These are phyloP conservation scores for Panaeolus cyanescens DNA, from an alignment of 768 basidiomycete genomes.

Conservation along the genomic window DNA sequence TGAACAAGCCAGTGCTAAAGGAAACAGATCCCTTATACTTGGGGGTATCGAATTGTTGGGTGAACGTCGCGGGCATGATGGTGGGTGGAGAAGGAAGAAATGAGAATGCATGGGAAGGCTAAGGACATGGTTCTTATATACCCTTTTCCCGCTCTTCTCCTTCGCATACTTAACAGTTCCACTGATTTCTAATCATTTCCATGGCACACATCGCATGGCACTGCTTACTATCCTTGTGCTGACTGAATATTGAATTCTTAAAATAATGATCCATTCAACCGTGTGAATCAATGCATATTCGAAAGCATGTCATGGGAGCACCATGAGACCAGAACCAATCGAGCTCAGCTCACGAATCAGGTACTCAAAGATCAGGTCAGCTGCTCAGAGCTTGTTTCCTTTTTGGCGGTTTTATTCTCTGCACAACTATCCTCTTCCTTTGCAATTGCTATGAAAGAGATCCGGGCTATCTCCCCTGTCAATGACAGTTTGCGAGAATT, in stretches of 20 bases:
- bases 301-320: background rate
- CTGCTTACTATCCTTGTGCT: background rate
- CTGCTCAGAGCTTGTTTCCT: background rate
- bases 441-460: background rate
- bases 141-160: background rate
- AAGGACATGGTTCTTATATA: background rate
- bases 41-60: slow-evolving; percentile 53
- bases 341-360: background rate
- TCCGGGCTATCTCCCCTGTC: background rate
- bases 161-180: background rate
- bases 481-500: too few relatives aligned
- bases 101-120: background rate
- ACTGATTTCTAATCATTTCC: slow-evolving; percentile 1
- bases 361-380: background rate
- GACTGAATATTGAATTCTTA: background rate
- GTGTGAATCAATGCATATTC: background rate
- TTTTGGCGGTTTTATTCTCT: background rate
- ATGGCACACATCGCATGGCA: background rate
- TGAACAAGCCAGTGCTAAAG: slow-evolving; percentile 71
- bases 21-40: slow-evolving; percentile 59
- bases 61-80: slow-evolving; percentile 38
- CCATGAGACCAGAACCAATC: background rate
- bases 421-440: background rate
- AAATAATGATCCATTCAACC: background rate
- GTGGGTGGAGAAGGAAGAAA: background rate